Evolutionary conservation across 768 basidiomycete species (phyloP).

Genomic region (Leccinum subgranulosum): DNA sequence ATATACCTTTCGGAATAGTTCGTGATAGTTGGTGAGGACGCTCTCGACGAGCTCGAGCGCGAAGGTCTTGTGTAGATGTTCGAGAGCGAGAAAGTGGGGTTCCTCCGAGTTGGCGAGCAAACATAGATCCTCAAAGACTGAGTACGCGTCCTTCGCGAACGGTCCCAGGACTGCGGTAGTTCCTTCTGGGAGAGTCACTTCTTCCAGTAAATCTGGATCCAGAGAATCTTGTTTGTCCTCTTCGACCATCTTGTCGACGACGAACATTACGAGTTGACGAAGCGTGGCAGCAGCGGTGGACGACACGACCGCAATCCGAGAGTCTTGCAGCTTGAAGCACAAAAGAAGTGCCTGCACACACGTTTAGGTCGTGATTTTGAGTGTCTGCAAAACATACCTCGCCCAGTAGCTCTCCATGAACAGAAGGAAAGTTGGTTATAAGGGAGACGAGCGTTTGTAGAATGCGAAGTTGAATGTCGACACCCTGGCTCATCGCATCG

Average conservation of each 20-base stretch:
- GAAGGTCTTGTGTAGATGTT: conserved; percentile 86
- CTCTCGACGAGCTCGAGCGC: conserved; percentile 97
- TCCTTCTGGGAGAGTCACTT: conserved; percentile 66
- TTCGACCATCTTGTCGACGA: conserved; percentile 89
- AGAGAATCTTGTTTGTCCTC: conserved; percentile 55
- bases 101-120: conserved; percentile 80
- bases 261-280: conserved; percentile 95
- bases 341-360: conserved; percentile 74
- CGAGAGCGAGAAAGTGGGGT: conserved; percentile 78
- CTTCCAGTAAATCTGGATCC: conserved; percentile 20
- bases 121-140: conserved; percentile 91
- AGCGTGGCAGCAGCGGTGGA: conserved; percentile 96
- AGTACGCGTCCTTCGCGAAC: conserved; percentile 80
- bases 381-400: conserved; percentile 53
- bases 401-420: conserved; percentile 77
- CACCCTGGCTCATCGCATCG: conserved; percentile 88
- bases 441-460: conserved; percentile 90
- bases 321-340: conserved; percentile 95
- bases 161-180: conserved; percentile 60
- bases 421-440: conserved; percentile 80
- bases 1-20: conserved; percentile 37
- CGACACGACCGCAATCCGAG: conserved; percentile 92
- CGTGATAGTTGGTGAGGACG: conserved; percentile 86
- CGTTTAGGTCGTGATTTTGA: neutral
- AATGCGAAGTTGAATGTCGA: conserved; percentile 94